Conservation (phyloP, 2,329 filamentous ascomycete genomes). For the Fusarium redolens region DNA sequence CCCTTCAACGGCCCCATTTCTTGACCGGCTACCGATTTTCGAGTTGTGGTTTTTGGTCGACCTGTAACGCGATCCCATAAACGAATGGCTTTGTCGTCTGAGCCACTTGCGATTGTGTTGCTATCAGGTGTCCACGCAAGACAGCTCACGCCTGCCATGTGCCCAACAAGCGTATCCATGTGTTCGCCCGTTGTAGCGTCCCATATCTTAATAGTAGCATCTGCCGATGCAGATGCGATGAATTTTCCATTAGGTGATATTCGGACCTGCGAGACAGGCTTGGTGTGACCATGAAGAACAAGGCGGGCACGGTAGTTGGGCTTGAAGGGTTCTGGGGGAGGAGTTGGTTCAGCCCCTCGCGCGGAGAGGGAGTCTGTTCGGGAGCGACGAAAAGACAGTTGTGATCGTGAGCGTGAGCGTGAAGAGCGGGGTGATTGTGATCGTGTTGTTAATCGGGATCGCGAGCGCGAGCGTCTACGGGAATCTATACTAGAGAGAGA, state of each 20-base stretch:
- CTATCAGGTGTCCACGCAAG: constrained; percentile 95
- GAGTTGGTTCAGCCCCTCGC: constrained; percentile 47
- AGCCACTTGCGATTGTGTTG: constrained; percentile 86
- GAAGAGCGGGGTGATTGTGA: constrained; percentile 49
- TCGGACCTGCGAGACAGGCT: constrained; percentile 84
- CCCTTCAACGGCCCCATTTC: constrained; percentile 74
- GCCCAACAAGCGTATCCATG: constrained; percentile 90
- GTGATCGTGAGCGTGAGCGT: constrained; percentile 46
- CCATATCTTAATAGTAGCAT: constrained; percentile 94
- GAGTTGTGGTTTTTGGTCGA: constrained; percentile 61
- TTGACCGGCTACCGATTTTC: constrained; percentile 50
- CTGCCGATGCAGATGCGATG: constrained; percentile 91
- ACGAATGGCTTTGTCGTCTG: constrained; percentile 95
- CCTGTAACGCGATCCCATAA: constrained; percentile 84
- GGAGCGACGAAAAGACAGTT: constrained; percentile 48
- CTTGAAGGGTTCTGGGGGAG: constrained; percentile 61
- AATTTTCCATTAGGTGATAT: constrained; percentile 92
- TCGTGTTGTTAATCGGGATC: constrained; percentile 46
- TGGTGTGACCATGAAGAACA: constrained; percentile 80
- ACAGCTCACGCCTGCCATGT: constrained; percentile 91
- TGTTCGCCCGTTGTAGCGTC: constrained; percentile 80
- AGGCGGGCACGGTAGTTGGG: constrained; percentile 78
- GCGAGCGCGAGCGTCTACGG: constrained; percentile 48
- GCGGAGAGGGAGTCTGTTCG: constrained; percentile 46
- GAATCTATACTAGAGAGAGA: constrained; percentile 54